These are phyloP conservation scores for Schizosaccharomyces osmophilus DNA, from an alignment of 805 yeast species.

Conservation along the genomic window DNA sequence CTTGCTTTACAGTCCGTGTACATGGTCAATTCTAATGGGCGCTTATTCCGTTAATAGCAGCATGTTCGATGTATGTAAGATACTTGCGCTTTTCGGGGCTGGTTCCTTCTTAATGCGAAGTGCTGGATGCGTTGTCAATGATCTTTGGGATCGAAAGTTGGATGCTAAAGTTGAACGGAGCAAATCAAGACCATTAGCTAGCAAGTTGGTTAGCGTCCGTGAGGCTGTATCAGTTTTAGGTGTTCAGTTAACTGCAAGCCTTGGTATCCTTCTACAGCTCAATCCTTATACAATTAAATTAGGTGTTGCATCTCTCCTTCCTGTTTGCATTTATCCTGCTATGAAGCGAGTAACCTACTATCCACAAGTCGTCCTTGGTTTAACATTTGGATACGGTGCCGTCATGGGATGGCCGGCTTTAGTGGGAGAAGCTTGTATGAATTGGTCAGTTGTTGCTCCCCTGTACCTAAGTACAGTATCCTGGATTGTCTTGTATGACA, in stretches of 20 bases:
- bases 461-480: slow-evolving; percentile 50
- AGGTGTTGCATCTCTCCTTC: slow-evolving; percentile 57
- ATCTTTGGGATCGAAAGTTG: slow-evolving; percentile 56
- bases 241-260: slow-evolving; percentile 51
- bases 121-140: slow-evolving; percentile 93
- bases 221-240: slow-evolving; percentile 51
- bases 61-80: slow-evolving; percentile 31
- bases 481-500: slow-evolving; percentile 93
- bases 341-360: slow-evolving; percentile 88
- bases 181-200: slow-evolving; percentile 73
- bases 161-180: slow-evolving; percentile 77
- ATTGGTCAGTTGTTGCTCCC: slow-evolving; percentile 46
- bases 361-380: slow-evolving; percentile 64
- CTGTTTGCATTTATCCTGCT: slow-evolving; percentile 71
- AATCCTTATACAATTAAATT: slow-evolving; percentile 63
- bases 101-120: slow-evolving; percentile 90
- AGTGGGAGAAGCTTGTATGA: slow-evolving; percentile 39
- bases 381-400: slow-evolving; percentile 88
- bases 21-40: slow-evolving; percentile 86
- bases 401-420: slow-evolving; percentile 87
- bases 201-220: slow-evolving; percentile 47
- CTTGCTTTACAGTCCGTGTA: slow-evolving; percentile 57
- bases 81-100: slow-evolving; percentile 44
- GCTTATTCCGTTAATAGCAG: slow-evolving; percentile 49
- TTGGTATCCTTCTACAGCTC: slow-evolving; percentile 41